Conservation (phyloP, 2,329 filamentous ascomycete genomes). For the Diplodia mutila region DNA sequence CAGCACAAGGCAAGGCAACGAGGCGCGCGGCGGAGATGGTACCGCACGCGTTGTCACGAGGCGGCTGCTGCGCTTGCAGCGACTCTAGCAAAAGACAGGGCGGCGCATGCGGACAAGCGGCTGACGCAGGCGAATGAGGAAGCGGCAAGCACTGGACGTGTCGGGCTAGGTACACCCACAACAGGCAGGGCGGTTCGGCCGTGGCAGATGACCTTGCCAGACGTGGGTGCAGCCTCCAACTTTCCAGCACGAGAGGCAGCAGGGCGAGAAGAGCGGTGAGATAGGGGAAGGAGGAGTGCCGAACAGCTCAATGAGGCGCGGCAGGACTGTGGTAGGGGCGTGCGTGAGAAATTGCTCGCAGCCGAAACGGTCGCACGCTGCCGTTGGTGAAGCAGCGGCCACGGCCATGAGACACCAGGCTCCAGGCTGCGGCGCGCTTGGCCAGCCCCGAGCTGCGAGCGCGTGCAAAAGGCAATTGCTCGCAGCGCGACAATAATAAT, state of each 20-base stretch:
- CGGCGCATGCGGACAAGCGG: background rate
- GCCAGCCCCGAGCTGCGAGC: background rate
- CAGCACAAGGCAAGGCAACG: background rate
- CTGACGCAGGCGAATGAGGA: conserved; percentile 4
- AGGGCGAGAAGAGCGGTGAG: conserved; percentile 21
- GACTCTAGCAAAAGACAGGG: background rate
- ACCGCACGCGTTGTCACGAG: background rate
- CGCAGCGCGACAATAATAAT: background rate
- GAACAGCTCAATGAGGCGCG: conserved; percentile 3
- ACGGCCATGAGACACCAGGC: background rate
- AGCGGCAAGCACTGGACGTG: background rate
- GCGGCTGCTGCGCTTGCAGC: conserved; percentile 18
- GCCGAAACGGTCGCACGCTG: conserved; percentile 10
- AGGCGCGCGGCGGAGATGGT: conserved; percentile 4
- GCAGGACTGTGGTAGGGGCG: background rate
- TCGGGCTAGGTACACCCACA: conserved; percentile 7
- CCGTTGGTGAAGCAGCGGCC: background rate
- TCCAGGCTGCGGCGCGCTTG: background rate
- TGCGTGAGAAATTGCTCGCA: conserved; percentile 17
- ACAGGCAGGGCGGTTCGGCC: conserved; percentile 13
- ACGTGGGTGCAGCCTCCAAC: conserved; percentile 9
- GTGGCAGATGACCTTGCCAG: conserved; percentile 21
- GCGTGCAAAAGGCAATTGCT: background rate
- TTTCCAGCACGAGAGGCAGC: background rate
- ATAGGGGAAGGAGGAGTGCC: conserved; percentile 11